These are phyloP conservation scores for Ceratobasidium sp. DNA, from an alignment of 1,284 basidiomycete species.

Conservation along the genomic window DNA sequence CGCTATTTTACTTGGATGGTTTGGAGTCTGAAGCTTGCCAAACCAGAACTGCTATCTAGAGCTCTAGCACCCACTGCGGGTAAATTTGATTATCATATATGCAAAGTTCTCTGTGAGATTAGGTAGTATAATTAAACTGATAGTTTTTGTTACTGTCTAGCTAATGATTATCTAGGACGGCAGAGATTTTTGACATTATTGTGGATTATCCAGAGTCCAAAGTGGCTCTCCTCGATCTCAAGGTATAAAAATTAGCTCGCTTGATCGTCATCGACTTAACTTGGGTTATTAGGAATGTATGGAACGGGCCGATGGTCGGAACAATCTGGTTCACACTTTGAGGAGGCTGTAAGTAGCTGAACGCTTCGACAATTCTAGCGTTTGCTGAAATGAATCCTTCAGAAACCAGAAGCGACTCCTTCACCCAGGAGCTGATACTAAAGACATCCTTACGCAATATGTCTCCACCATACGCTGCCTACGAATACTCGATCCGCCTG, in stretches of 20 bases:
- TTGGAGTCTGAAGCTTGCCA: background rate
- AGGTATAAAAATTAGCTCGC: slow-evolving; percentile 59
- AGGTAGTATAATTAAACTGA: slow-evolving; percentile 62
- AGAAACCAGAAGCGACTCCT: slow-evolving; percentile 89
- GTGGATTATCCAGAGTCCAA: slow-evolving; percentile 91
- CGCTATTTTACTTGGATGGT: background rate
- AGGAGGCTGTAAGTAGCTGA: slow-evolving; percentile 68
- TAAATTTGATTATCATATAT: slow-evolving; percentile 90
- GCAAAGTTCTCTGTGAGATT: slow-evolving; percentile 86
- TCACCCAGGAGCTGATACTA: slow-evolving; percentile 96
- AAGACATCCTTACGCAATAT: slow-evolving; percentile 90
- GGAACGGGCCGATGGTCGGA: slow-evolving; percentile 79
- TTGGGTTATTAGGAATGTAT: slow-evolving; percentile 69
- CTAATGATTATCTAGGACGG: slow-evolving; percentile 63
- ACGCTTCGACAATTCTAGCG: background rate
- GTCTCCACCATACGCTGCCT: slow-evolving; percentile 94
- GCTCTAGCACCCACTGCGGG: slow-evolving; percentile 85
- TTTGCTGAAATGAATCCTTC: slow-evolving; percentile 25
- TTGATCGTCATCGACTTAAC: background rate
- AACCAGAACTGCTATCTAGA: slow-evolving; percentile 53
- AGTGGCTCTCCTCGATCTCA: slow-evolving; percentile 88
- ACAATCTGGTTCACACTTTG: slow-evolving; percentile 72
- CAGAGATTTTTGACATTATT: slow-evolving; percentile 95
- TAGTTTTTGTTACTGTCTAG: background rate
- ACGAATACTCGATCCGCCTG: slow-evolving; percentile 89